A percentile compares a stretch with the other conserved stretches of the same genome.
Conservation (phyloP, 2,329 filamentous ascomycete genomes). For the Fusarium sp. region DNA sequence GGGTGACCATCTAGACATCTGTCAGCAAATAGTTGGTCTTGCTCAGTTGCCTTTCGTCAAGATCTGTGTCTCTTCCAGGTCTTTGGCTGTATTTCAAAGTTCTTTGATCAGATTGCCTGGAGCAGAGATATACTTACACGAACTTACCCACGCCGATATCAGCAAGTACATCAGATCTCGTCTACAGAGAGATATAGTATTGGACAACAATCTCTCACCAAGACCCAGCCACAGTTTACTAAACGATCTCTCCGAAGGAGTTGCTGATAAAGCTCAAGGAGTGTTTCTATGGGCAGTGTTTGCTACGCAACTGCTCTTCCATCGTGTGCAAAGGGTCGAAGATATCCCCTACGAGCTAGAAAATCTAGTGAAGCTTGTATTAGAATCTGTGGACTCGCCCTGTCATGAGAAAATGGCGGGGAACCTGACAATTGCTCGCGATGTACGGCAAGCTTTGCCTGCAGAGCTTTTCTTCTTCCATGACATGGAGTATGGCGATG, state of each 20-base stretch:
- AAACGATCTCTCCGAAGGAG: slow-evolving; percentile 3
- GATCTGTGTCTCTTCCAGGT: slow-evolving; percentile 36
- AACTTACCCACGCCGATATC: slow-evolving; percentile 34
- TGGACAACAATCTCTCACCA: neutral
- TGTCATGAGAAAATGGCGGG: slow-evolving; percentile 16
- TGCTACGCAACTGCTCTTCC: slow-evolving; percentile 15
- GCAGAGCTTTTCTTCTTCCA: slow-evolving; percentile 14
- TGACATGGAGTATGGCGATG: slow-evolving; percentile 11
- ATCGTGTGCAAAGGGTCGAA: neutral
- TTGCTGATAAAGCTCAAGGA: slow-evolving; percentile 26
- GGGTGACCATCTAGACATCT: slow-evolving; percentile 24
- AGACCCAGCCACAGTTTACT: neutral
- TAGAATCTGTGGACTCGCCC: slow-evolving; percentile 3
- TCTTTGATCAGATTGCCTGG: neutral
- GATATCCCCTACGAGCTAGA: slow-evolving; percentile 26
- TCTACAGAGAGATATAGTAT: neutral
- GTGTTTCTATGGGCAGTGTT: slow-evolving; percentile 46
- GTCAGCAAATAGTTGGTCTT: slow-evolving; percentile 12
- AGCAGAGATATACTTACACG: slow-evolving; percentile 30
- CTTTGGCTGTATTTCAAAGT: slow-evolving; percentile 22
- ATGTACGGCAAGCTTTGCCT: neutral
- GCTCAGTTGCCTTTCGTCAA: slow-evolving; percentile 20
- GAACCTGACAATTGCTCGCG: slow-evolving; percentile 9
- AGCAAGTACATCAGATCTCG: slow-evolving; percentile 3
- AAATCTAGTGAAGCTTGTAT: slow-evolving; percentile 22